phyloP scores from a whole-genome alignment of 805 yeast genomes.

The Kuraishia ogatae region DNA sequence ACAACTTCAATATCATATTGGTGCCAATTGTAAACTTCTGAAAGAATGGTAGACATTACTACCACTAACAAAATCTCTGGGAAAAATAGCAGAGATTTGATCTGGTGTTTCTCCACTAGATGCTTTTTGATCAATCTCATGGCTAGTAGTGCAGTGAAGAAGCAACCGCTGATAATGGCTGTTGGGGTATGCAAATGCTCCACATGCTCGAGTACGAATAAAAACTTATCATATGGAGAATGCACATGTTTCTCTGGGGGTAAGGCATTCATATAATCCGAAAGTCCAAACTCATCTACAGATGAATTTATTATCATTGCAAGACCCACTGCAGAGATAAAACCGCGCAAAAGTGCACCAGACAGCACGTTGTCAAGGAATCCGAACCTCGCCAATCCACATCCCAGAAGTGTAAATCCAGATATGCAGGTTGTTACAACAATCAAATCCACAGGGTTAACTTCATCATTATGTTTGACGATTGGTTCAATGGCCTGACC shows the following conservation, averaged over 20 bases:
- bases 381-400: slow-evolving; percentile 81
- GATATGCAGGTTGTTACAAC: slow-evolving; percentile 66
- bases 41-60: slow-evolving; percentile 44
- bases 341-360: slow-evolving; percentile 70
- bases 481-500: slow-evolving; percentile 70
- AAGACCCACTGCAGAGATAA: slow-evolving; percentile 77
- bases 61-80: slow-evolving; percentile 87
- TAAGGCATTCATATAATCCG: slow-evolving; percentile 31
- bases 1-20: slow-evolving; percentile 53
- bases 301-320: slow-evolving; percentile 75
- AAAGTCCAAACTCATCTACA: slow-evolving; percentile 66
- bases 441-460: slow-evolving; percentile 45
- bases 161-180: slow-evolving; percentile 43
- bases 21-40: slow-evolving; percentile 38
- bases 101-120: slow-evolving; percentile 20
- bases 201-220: slow-evolving; percentile 44
- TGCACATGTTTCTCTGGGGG: slow-evolving; percentile 43
- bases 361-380: slow-evolving; percentile 76
- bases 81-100: slow-evolving; percentile 45
- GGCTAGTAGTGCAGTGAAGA: slow-evolving; percentile 36
- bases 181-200: slow-evolving; percentile 49
- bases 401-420: slow-evolving; percentile 62
- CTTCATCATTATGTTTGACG: slow-evolving; percentile 29
- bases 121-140: slow-evolving; percentile 33
- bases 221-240: slow-evolving; percentile 63